phyloP scores from a whole-genome alignment of 345 rosid species.

The Camelina sativa region DNA sequence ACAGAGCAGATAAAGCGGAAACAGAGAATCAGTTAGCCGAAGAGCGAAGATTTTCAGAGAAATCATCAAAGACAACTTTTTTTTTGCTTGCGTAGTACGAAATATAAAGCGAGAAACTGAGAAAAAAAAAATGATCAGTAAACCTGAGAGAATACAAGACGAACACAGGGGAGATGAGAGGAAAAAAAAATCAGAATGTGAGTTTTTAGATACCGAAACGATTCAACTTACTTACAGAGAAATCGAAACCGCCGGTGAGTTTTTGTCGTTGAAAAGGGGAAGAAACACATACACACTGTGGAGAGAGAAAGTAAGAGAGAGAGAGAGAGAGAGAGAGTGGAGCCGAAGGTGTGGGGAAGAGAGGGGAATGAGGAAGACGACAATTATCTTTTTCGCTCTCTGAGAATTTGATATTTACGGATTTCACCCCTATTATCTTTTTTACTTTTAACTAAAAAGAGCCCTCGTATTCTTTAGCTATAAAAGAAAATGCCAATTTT shows the following conservation, averaged over 20 bases:
- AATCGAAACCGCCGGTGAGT: constrained; percentile 15
- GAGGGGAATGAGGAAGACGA: constrained; percentile 27
- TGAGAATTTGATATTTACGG: neutral
- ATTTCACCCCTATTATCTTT: neutral
- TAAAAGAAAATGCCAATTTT: neutral
- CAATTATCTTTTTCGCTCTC: neutral
- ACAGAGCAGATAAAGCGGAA: constrained; percentile 11
- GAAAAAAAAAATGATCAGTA: constrained; percentile 13
- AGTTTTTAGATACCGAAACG: neutral
- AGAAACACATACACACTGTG: neutral
- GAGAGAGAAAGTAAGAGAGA: constrained; percentile 16
- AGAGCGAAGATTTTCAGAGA: neutral
- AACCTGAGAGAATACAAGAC: neutral
- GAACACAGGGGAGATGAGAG: neutral
- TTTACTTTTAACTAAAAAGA: neutral
- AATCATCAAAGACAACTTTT: neutral
- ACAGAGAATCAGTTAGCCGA: neutral
- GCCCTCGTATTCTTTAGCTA: neutral
- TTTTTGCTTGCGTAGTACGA: constrained; percentile 36
- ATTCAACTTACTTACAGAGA: constrained; percentile 8
- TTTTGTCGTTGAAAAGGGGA: neutral
- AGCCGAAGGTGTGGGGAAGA: neutral
- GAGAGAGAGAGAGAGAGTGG: neutral
- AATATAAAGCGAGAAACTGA: neutral
- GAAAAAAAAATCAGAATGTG: neutral